A percentile compares a stretch with the other conserved stretches of the same genome.
Evolutionary conservation across 1,284 basidiomycete species (phyloP).

Genomic region (Malassezia yamatoensis): DNA sequence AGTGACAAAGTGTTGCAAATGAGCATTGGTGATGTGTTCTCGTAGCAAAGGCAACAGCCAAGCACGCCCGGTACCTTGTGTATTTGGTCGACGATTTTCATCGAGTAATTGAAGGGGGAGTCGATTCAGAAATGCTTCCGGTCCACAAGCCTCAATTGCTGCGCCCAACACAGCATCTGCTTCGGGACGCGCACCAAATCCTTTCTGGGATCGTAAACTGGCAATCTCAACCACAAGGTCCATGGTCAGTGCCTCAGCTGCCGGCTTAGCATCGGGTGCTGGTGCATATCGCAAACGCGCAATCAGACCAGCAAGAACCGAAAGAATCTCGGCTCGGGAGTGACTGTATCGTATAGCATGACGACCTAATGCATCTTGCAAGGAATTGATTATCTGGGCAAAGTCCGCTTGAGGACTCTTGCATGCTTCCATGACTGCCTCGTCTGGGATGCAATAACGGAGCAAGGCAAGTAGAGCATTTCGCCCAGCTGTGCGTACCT

Average conservation of each 20-base stretch:
- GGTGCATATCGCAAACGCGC: conserved; percentile 28
- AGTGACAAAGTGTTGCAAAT: conserved; percentile 72
- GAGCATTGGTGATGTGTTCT: conserved; percentile 65
- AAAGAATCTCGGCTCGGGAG: conserved; percentile 34
- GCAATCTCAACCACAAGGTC: conserved; percentile 67
- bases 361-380: conserved; percentile 37
- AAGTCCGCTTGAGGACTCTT: conserved; percentile 23
- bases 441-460: conserved; percentile 39
- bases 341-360: conserved; percentile 40
- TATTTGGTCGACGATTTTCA: conserved; percentile 19
- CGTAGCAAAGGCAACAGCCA: conserved; percentile 83
- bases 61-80: conserved; percentile 59
- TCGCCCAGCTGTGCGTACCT: conserved; percentile 32
- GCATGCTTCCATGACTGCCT: conserved; percentile 28
- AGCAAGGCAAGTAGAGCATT: conserved; percentile 32
- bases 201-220: conserved; percentile 64
- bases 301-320: conserved; percentile 34
- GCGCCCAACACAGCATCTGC: conserved; percentile 71
- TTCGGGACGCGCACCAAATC: conserved; percentile 80
- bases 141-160: conserved; percentile 77
- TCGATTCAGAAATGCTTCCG: conserved; percentile 62
- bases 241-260: conserved; percentile 62
- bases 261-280: conserved; percentile 18
- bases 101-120: conserved; percentile 69
- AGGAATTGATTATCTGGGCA: conserved; percentile 24